Evolutionary conservation across 768 basidiomycete genomes (phyloP).

Genomic region (Favolaschia claudopus): DNA sequence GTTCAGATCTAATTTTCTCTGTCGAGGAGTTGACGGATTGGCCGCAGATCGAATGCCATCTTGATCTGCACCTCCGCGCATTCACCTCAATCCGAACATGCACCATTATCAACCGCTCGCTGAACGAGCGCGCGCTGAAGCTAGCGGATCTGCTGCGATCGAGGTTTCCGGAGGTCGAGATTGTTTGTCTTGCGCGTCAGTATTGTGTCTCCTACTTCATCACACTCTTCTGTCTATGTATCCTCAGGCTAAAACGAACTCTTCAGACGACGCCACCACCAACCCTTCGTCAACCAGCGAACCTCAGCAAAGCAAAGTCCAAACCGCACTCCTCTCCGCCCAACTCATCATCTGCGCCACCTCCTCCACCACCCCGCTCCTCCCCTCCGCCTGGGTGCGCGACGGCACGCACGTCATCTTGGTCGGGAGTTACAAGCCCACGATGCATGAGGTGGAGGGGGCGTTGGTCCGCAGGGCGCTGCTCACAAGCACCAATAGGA

Average conservation of each 20-base stretch:
- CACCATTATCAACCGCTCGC: constrained; percentile 69
- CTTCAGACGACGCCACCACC: constrained; percentile 7
- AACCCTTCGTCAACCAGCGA: no score
- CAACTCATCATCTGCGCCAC: constrained; percentile 82
- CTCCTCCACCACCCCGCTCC: constrained; percentile 72
- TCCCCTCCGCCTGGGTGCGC: constrained; percentile 69
- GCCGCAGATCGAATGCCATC: constrained; percentile 69
- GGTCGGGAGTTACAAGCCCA: constrained; percentile 82
- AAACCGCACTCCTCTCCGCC: constrained; percentile 45
- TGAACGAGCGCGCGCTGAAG: constrained; percentile 52
- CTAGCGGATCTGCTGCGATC: constrained; percentile 41
- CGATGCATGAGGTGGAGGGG: constrained; percentile 79
- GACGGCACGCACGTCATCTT: constrained; percentile 75
- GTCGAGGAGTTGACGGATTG: background rate
- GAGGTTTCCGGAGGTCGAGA: constrained; percentile 33
- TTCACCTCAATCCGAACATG: constrained; percentile 62
- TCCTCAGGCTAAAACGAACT: constrained; percentile 22
- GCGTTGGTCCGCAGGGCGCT: constrained; percentile 62
- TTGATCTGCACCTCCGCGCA: constrained; percentile 64
- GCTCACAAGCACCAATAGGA: background rate
- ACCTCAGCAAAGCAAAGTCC: no score
- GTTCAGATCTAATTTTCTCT: background rate
- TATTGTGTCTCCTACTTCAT: no score
- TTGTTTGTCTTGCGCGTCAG: constrained; percentile 25
- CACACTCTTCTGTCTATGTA: no score